Evolutionary conservation across 2,329 filamentous ascomycete genomes (phyloP), one percentile per base, ranked within the genome.

Genomic region (Cyanodermella asteris): DNA sequence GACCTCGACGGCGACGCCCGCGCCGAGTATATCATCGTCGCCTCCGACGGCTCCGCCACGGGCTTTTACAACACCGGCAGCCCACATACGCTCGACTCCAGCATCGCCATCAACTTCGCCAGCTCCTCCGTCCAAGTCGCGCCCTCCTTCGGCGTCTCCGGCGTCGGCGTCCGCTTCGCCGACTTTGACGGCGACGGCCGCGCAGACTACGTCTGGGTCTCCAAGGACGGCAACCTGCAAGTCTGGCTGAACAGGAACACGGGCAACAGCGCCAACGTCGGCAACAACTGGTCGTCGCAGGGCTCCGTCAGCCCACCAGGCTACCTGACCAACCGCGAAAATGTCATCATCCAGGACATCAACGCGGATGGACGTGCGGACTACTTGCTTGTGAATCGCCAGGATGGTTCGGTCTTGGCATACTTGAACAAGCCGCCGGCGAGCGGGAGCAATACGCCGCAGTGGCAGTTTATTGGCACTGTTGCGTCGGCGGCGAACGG

Each of bases 21-120:
- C 11, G 12, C 23, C 8, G 25, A 18, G 9, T 18, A 27, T 12
- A 27, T 27, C n/a, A n/a, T n/a, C n/a, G n/a, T n/a, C n/a, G n/a
- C n/a, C n/a, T n/a, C n/a, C n/a, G n/a, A n/a, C n/a, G n/a, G n/a
- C n/a, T n/a, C n/a, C n/a, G n/a, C n/a, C n/a, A n/a, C n/a, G n/a
- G n/a, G n/a, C n/a, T n/a, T n/a, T n/a, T n/a, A n/a, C n/a, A n/a
- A n/a, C n/a, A n/a, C n/a, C n/a, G n/a, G n/a, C n/a, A n/a, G n/a
- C n/a, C n/a, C n/a, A n/a, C n/a, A n/a, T n/a, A n/a, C n/a, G n/a
- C n/a, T n/a, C n/a, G n/a, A n/a, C n/a, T n/a, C n/a, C n/a, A n/a
- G n/a, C n/a, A n/a, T n/a, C n/a, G n/a, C n/a, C n/a, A n/a, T n/a
- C n/a, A n/a, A n/a, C n/a, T n/a, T n/a, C n/a, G n/a, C n/a, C n/a